These are phyloP conservation scores for Udeniomyces megalosporus DNA, from an alignment of 768 basidiomycete genomes.

Conservation along the genomic window DNA sequence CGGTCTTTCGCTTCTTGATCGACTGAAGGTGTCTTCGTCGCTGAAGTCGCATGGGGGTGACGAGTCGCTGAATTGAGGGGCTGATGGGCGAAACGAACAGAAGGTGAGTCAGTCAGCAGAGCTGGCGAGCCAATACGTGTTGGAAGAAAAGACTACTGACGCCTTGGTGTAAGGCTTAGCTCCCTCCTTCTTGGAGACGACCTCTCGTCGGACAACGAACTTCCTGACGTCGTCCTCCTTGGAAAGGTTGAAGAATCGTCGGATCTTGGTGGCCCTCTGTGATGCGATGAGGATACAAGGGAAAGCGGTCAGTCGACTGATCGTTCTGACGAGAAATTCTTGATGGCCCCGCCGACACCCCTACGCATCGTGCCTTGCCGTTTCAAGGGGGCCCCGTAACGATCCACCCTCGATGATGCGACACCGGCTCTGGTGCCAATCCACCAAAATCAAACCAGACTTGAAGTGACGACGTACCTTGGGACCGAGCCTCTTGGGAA, in stretches of 20 bases:
- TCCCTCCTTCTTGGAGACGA: conserved; percentile 68
- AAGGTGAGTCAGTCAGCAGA: not conserved
- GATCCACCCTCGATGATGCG: not conserved
- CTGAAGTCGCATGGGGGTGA: conserved; percentile 88
- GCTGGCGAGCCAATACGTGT: not conserved
- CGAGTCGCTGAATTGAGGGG: conserved; percentile 92
- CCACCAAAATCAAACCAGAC: no score
- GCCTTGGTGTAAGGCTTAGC: conserved; percentile 96
- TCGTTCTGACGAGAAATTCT: no score
- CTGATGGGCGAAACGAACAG: conserved; percentile 30
- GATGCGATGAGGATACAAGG: no score
- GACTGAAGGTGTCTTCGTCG: conserved; percentile 82
- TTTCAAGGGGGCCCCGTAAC: not conserved
- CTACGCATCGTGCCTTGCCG: no score
- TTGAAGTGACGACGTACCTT: conserved; percentile 39
- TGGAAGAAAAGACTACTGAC: conserved; percentile 34
- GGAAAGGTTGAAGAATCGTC: conserved; percentile 88
- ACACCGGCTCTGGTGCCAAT: no score
- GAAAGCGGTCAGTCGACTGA: no score
- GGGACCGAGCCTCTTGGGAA: conserved; percentile 90
- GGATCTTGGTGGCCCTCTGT: conserved; percentile 67
- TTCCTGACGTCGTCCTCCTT: conserved; percentile 98
- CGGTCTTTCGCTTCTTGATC: conserved; percentile 72
- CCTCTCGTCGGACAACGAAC: conserved; percentile 87
- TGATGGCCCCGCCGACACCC: no score